Evolutionary conservation across 2,329 filamentous ascomycete species (phyloP).

Genomic region (Cytospora piceicola): DNA sequence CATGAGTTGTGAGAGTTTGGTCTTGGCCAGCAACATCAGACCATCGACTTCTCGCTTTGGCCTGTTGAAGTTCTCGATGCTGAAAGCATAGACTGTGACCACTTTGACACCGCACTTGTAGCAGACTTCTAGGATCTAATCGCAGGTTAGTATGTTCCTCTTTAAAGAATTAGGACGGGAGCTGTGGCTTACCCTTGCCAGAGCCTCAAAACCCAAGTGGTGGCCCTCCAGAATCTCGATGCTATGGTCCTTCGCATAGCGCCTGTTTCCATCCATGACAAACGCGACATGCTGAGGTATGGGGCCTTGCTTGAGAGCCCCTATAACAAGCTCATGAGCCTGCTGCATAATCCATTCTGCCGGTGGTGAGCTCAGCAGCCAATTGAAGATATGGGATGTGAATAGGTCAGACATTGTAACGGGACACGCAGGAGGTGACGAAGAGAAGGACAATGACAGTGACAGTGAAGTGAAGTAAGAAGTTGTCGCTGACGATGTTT

Average conservation of each 20-base stretch:
- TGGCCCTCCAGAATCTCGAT: constrained; percentile 98
- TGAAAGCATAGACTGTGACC: constrained; percentile 97
- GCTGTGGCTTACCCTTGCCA: constrained; percentile 68
- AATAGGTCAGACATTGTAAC: constrained; percentile 57
- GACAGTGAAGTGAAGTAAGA: too few species aligned
- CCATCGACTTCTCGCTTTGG: constrained; percentile 96
- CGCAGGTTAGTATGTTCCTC: constrained; percentile 1
- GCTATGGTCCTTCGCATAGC: constrained; percentile 85
- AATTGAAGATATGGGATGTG: constrained; percentile 57
- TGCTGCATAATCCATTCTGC: constrained; percentile 85
- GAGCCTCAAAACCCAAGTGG: constrained; percentile 91
- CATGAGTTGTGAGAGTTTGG: constrained; percentile 87
- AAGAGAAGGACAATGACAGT: background rate
- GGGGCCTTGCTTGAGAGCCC: constrained; percentile 84
- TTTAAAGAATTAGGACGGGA: background rate
- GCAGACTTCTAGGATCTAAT: constrained; percentile 89
- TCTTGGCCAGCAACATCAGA: constrained; percentile 96
- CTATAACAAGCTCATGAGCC: constrained; percentile 83
- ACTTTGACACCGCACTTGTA: constrained; percentile 97
- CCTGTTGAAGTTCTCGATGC: constrained; percentile 98
- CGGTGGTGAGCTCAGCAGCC: constrained; percentile 86
- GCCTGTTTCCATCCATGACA: constrained; percentile 97
- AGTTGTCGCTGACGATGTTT: background rate
- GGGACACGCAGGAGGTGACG: background rate
- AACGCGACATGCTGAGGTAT: constrained; percentile 97